Conservation (phyloP, 164 flowering plant species). For the Dillenia turbinata region DNA sequence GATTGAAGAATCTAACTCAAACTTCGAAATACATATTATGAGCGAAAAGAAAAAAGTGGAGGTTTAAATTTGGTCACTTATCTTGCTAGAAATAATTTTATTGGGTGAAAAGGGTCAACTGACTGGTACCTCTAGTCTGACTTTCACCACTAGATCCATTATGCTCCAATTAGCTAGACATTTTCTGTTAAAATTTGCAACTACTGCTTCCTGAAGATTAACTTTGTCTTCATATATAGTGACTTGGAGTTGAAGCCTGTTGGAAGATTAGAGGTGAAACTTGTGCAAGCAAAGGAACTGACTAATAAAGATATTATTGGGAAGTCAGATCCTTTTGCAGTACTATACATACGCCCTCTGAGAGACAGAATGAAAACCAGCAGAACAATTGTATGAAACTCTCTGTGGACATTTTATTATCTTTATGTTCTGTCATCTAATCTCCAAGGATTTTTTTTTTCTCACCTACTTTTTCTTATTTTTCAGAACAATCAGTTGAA, state of each 20-base stretch:
- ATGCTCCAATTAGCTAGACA: no score
- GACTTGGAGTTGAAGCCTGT: constrained; percentile 93
- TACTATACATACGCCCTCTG: constrained; percentile 76
- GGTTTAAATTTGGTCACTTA: no score
- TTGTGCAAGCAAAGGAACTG: constrained; percentile 89
- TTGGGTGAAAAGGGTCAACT: no score
- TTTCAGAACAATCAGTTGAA: constrained; percentile 85
- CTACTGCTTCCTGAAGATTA: no score
- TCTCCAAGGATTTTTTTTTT: background rate
- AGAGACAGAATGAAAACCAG: constrained; percentile 80
- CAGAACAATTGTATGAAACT: constrained; percentile 57
- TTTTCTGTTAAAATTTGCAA: no score
- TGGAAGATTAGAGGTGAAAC: constrained; percentile 91
- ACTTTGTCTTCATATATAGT: constrained; percentile 29
- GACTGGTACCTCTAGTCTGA: no score
- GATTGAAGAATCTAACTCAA: no score
- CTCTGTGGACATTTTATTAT: constrained; percentile 13
- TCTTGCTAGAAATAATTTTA: no score
- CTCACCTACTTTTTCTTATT: constrained; percentile 8
- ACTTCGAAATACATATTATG: no score
- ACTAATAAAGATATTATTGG: constrained; percentile 92
- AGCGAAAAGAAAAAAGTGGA: no score
- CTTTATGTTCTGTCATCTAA: background rate
- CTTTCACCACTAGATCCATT: no score
- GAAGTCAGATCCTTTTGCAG: constrained; percentile 97